Base-by-base conservation (phyloP, 768 basidiomycete species). In the Suillus clintonianus region DNA sequence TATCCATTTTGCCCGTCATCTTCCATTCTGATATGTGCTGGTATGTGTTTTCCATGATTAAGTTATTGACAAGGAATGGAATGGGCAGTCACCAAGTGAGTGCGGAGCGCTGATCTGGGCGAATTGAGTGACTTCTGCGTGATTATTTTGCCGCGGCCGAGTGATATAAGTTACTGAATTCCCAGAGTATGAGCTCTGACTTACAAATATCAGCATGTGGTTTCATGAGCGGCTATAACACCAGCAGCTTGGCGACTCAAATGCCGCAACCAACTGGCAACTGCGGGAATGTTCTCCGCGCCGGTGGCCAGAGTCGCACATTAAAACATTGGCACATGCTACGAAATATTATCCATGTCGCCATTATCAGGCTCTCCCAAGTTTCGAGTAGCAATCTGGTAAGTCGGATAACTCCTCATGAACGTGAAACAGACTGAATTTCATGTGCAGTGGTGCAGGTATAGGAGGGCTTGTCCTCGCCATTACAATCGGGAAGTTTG, bases 391-490 rank as follows among this genome's bases (percentile, higher is more conserved):
- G 53, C 63, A 41, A 64, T 64, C 51, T 63, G 61, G 63, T 64
- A 24, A 45, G 39, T 19, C 9, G 1, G 17, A 30, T 13, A 7
- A 41, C 17, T 5, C 19, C 24, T 57, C 24, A 27, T 24, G 36
- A 19, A 6, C 4, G 17, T 17, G 22, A 19, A 2, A 19, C 60
- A 36, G 34, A 56, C 14, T 54, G 27, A n/a, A 36, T 1, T 32
- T 22, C 27, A 15, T 54, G 22, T 17, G 24, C 53, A 64, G 63
- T 24, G 63, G 63, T 15, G 30, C 61, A 13, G 63, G 79, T 22
- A 79, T 81, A 60, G 78, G 77, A 37, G 80, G 81, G 13, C 69
- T 83, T 19, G 73, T 77, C 0, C 74, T 83, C 22, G 77, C 81
- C 2, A 68, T 72, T 32, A 68, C 74, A 15, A 68, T 80, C 17